Percentiles rank a stretch among this genome's conserved stretches.
These are phyloP conservation scores for Isabelozyma rhagii DNA, from an alignment of 805 yeast genomes.

Conservation along the genomic window DNA sequence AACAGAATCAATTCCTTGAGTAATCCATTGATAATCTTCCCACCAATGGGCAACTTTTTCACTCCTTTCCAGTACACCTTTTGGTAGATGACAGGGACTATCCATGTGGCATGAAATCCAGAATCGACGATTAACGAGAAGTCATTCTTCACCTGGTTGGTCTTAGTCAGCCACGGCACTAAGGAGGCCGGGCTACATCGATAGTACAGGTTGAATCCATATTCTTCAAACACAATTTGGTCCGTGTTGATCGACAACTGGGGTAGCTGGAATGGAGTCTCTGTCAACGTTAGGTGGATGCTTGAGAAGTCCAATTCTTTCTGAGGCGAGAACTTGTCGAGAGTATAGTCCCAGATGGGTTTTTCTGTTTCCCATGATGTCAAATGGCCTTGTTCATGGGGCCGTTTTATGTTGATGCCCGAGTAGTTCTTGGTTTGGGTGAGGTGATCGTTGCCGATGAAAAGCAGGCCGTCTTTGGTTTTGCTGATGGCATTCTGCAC, in stretches of 20 bases:
- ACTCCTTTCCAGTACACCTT: slow-evolving; percentile 74
- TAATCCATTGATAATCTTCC: slow-evolving; percentile 77
- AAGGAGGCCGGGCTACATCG: slow-evolving; percentile 61
- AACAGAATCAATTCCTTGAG: slow-evolving; percentile 82
- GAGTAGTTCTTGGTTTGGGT: slow-evolving; percentile 66
- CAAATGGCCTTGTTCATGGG: slow-evolving; percentile 85
- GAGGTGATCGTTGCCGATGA: slow-evolving; percentile 68
- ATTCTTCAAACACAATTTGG: slow-evolving; percentile 92
- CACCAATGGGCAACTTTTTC: slow-evolving; percentile 80
- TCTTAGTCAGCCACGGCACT: slow-evolving; percentile 16
- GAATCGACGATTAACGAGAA: slow-evolving; percentile 81
- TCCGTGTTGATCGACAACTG: slow-evolving; percentile 80
- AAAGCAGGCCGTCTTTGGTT: slow-evolving; percentile 70
- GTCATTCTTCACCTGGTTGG: slow-evolving; percentile 34
- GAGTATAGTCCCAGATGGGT: slow-evolving; percentile 83
- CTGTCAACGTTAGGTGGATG: slow-evolving; percentile 67
- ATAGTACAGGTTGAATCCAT: slow-evolving; percentile 69
- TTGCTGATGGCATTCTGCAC: slow-evolving; percentile 71
- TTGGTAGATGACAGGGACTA: slow-evolving; percentile 80
- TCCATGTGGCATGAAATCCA: slow-evolving; percentile 85
- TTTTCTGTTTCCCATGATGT: slow-evolving; percentile 89
- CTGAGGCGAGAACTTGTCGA: slow-evolving; percentile 27
- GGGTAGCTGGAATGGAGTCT: slow-evolving; percentile 79
- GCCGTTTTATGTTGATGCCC: slow-evolving; percentile 71
- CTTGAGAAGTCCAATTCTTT: slow-evolving; percentile 14